These are phyloP conservation scores for Logfia minima DNA, from an alignment of 129 eudicot genomes.

Conservation along the genomic window DNA sequence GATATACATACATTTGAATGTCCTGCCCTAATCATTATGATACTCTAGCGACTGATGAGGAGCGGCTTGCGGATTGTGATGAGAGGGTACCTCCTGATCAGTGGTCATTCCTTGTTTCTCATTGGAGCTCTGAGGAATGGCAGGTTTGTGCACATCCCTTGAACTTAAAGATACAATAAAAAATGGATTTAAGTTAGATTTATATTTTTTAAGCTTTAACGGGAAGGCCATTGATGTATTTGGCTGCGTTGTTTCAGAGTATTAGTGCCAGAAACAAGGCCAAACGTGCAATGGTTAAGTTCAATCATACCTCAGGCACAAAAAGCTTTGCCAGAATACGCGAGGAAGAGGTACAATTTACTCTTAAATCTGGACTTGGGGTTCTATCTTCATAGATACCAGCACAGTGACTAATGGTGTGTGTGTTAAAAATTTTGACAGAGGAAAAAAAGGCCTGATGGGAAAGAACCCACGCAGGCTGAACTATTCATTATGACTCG, in stretches of 20 bases:
- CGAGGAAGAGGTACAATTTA: slow-evolving; percentile 47
- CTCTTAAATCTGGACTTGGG: neutral
- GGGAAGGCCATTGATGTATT: slow-evolving; percentile 1
- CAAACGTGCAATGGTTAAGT: slow-evolving; percentile 43
- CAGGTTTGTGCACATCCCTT: slow-evolving; percentile 33
- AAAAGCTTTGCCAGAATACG: slow-evolving; percentile 54
- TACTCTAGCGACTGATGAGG: slow-evolving; percentile 46
- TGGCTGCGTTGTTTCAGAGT: slow-evolving; percentile 21
- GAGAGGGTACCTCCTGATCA: slow-evolving; percentile 59
- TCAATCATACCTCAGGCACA: slow-evolving; percentile 45
- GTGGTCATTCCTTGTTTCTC: slow-evolving; percentile 45
- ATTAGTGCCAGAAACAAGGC: slow-evolving; percentile 53
- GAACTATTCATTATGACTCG: slow-evolving; percentile 59
- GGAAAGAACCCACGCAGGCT: slow-evolving; percentile 51
- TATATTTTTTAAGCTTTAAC: neutral
- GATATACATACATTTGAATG: neutral
- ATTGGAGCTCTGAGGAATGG: slow-evolving; percentile 47
- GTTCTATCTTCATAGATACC: neutral
- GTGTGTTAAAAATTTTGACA: slow-evolving; percentile 14
- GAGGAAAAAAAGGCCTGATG: slow-evolving; percentile 53
- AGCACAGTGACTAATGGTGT: neutral
- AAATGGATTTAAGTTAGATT: neutral
- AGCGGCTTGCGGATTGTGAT: slow-evolving; percentile 53
- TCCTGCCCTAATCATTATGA: slow-evolving; percentile 23
- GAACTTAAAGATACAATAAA: neutral